Conservation (phyloP, 371 early-diverging fungal genomes). For the Basidiobolus meristosporus region DNA sequence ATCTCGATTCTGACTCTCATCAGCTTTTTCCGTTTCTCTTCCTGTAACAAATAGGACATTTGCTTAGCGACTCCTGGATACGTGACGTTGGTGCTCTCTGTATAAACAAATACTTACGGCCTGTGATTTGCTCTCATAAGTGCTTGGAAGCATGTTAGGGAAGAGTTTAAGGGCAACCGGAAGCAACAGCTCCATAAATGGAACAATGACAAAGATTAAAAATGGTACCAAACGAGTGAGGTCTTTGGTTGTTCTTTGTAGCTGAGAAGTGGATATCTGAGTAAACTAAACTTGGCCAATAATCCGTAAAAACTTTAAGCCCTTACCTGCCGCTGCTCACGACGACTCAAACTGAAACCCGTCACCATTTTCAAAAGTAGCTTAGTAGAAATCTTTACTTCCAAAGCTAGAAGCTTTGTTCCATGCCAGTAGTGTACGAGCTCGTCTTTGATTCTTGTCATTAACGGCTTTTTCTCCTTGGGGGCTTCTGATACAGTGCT, state of each 20-base stretch:
- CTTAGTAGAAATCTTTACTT: constrained; percentile 69
- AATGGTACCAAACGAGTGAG: constrained; percentile 82
- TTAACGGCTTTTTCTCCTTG: constrained; percentile 43
- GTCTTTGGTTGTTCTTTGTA: constrained; percentile 74
- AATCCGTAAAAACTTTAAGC: neutral
- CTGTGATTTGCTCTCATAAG: constrained; percentile 79
- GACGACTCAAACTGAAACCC: constrained; percentile 64
- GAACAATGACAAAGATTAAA: constrained; percentile 76
- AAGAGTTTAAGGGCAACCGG: constrained; percentile 85
- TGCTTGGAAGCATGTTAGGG: constrained; percentile 93
- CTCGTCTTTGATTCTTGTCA: constrained; percentile 76
- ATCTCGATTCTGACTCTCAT: constrained; percentile 81
- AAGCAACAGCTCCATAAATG: constrained; percentile 84
- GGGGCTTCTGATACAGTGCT: too few relatives aligned
- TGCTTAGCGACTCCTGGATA: neutral
- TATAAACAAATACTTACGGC: constrained; percentile 17
- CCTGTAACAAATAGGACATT: constrained; percentile 17
- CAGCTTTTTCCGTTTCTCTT: constrained; percentile 77
- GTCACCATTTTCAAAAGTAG: constrained; percentile 52
- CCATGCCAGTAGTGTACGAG: constrained; percentile 90
- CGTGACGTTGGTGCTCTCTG: neutral
- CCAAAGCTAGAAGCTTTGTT: constrained; percentile 75
- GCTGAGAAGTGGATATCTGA: constrained; percentile 12
- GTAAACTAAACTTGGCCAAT: neutral
- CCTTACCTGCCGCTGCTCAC: constrained; percentile 74